Base-by-base conservation (phyloP, 2,329 filamentous ascomycete genomes). In the Cadophora malorum region DNA sequence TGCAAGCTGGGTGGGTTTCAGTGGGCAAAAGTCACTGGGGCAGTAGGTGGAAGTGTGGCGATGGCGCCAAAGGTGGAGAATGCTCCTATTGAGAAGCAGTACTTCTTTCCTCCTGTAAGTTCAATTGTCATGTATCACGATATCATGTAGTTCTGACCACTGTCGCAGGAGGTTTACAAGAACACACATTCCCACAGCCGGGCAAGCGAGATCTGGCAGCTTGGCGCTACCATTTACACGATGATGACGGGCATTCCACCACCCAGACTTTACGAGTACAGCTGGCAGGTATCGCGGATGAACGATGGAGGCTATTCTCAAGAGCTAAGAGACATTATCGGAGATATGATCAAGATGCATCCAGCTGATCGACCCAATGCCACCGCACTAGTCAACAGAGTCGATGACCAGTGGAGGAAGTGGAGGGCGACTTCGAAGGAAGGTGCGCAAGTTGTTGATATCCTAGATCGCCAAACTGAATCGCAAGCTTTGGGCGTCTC, bases 1-100 rank as follows among this genome's bases (percentile, higher is more conserved):
- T 86, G 85, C 72, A 88, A 86, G 77, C 76, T 88, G 65, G 85
- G 85, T 16, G 80, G 83, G 52, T 85, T 84, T 64, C 73, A 77
- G 53, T 73, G 73, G n/a, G 79, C 80, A 3, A 74, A 73, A 38
- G 71, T 77, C 33, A 71, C 67, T 45, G 74, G 73, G 7, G 70
- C 61, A 60, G 50, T 69, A 0, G 73, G 68, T 1, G 70, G 63
- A 2, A 64, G 31, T 12, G 45, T 73, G 14, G 74, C 72, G 12
- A 38, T 68, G n/a, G 61, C 64, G 21, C 41, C 61, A 45, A 71
- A 55, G 35, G 53, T 69, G 3, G 70, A 71, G 16, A 55, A 70
- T 53, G 66, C 65, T 31, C 61, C 65, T 1, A 10, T 61, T 21
- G 66, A 50, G 21, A 76, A 75, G 64, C 67, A 71, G 65, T 67